Conservation (phyloP, 306 rosid genomes). For the Begonia loranthoides region DNA sequence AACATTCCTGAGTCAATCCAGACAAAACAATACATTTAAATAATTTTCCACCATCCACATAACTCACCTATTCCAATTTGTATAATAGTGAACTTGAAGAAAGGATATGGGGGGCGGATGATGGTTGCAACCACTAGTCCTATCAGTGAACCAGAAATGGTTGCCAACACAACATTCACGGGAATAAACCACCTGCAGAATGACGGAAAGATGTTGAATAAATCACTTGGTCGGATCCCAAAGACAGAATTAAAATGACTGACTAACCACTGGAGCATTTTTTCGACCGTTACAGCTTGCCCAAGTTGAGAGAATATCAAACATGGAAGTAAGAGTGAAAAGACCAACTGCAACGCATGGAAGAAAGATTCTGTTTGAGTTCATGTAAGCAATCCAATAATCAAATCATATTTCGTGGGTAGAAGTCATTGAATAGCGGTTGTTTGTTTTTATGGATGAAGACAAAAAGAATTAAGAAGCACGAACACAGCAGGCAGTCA, state of each 20-base stretch:
- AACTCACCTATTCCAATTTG: constrained; percentile 76
- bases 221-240: background rate
- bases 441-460: too few species aligned
- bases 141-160: constrained; percentile 62
- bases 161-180: constrained; percentile 52
- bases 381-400: constrained; percentile 1
- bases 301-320: constrained; percentile 91
- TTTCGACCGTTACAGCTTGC: constrained; percentile 59
- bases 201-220: constrained; percentile 2
- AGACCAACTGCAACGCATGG: constrained; percentile 58
- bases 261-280: constrained; percentile 74
- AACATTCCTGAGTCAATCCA: too few species aligned
- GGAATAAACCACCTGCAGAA: constrained; percentile 98
- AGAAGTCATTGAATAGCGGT: too few species aligned
- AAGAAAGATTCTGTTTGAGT: constrained; percentile 4
- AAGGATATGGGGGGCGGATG: constrained; percentile 83
- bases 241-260: background rate
- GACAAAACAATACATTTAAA: too few species aligned
- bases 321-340: constrained; percentile 85
- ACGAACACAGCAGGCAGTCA: too few species aligned
- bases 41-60: too few species aligned
- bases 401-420: too few species aligned
- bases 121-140: constrained; percentile 61
- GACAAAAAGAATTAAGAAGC: too few species aligned
- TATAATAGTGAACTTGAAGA: constrained; percentile 78